Evolutionary conservation across 2,329 filamentous ascomycete species (phyloP), one percentile per base, ranked within the genome.

Genomic region (Clarireedia paspali): DNA sequence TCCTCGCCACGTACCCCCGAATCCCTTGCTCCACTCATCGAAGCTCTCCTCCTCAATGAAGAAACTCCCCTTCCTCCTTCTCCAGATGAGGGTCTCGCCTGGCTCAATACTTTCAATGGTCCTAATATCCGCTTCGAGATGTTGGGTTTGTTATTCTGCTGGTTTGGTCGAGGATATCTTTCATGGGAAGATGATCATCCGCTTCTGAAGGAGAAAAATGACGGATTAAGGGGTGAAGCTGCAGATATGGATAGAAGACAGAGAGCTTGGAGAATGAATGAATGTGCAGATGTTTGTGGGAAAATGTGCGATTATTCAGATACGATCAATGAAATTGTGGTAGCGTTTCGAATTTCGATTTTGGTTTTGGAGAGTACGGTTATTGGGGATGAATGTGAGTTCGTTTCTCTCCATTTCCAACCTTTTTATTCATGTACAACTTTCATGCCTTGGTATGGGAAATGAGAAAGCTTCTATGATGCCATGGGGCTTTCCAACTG

Each of bases 181-280:
- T 47, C 55, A 23, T 50, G 66, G 10, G 59, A 64, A 49, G 67
- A 69, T 36, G 62, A 57, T 52, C 62, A 68, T 59, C 62, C 61
- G 6, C 65, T 68, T 38, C 49, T 50, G 15, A 48, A 56, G 12
- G 57, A 62, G 1, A 63, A 63, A 34, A 64, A 64, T 40, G 17
- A 59, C 47, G 63, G 60, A 2, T 20, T 20, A 20, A 20, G 20
- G 20, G 20, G 20, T 20, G 20, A 20, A 20, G 20, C 20, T 20
- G 20, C 20, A 20, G 20, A 20, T 20, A 55, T 60, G 24, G 62
- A 67, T 46, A 60, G 66, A 49, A 64, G 60, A 57, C 59, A 66
- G 45, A 62, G 60, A 6, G 57, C 62, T 27, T 66, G 62, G 65
- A 63, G 66, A 50, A 68, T 68, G 67, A 64, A 63, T 45, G 64